phyloP scores from a whole-genome alignment of 306 rosid species.

The Prunus mume region DNA sequence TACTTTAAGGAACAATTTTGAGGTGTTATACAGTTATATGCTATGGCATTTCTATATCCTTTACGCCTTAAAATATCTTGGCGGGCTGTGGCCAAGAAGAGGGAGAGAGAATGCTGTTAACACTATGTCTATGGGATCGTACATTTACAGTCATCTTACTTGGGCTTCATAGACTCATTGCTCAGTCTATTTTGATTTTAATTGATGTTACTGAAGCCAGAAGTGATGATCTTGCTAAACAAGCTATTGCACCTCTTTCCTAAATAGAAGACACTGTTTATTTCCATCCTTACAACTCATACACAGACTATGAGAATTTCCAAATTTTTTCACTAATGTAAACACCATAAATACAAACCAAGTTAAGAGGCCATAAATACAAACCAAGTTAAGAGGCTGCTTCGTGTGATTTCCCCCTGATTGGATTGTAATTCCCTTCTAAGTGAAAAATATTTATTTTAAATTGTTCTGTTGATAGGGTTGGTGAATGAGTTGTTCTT shows the following conservation, averaged over 20 bases:
- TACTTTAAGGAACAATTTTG: not conserved
- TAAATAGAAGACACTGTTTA: not conserved
- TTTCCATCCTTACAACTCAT: conserved; percentile 8
- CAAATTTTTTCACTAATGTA: not conserved
- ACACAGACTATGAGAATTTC: conserved; percentile 14
- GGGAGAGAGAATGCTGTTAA: conserved; percentile 27
- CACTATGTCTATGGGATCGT: conserved; percentile 25
- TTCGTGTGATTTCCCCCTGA: not conserved
- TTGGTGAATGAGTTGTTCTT: not conserved
- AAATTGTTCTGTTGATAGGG: not conserved
- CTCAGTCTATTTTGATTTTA: not conserved
- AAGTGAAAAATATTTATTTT: not conserved
- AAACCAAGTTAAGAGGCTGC: not conserved
- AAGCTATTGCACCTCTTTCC: not conserved
- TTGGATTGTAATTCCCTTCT: not conserved
- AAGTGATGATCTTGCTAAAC: not conserved
- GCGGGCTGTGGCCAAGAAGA: conserved; percentile 23
- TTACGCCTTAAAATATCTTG: conserved; percentile 15
- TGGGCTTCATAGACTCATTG: not conserved
- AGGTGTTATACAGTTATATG: not conserved
- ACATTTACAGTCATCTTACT: not conserved
- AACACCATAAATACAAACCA: not conserved
- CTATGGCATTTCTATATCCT: not conserved
- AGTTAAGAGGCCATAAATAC: not conserved
- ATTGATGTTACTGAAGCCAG: conserved; percentile 1